Conservation (phyloP, 2,329 filamentous ascomycete species). For the Corniculantispora saksenae region DNA sequence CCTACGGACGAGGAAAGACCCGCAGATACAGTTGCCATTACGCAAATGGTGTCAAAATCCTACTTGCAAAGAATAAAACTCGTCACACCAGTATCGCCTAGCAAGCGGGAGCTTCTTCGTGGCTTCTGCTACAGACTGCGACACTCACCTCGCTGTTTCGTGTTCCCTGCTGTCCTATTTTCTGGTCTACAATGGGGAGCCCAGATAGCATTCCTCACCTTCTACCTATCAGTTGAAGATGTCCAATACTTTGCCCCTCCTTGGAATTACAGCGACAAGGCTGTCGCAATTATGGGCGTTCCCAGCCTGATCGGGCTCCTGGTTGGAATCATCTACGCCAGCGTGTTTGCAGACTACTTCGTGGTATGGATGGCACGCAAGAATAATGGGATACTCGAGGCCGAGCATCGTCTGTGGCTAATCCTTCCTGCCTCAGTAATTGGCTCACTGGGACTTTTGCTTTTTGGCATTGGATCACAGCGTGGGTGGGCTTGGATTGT, state of each 20-base stretch:
- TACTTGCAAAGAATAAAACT: conserved; percentile 58
- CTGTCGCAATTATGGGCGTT: conserved; percentile 59
- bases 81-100: conserved; percentile 52
- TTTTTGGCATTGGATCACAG: conserved; percentile 54
- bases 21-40: neutral
- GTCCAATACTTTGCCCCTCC: conserved; percentile 55
- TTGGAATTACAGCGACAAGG: conserved; percentile 55
- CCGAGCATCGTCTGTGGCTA: conserved; percentile 55
- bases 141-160: conserved; percentile 58
- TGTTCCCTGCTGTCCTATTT: conserved; percentile 58
- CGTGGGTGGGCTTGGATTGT: conserved; percentile 54
- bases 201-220: conserved; percentile 61
- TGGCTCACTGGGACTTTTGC: conserved; percentile 51
- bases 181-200: conserved; percentile 60
- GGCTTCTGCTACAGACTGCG: conserved; percentile 55
- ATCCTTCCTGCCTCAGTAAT: conserved; percentile 51
- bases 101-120: conserved; percentile 40
- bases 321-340: conserved; percentile 58
- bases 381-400: conserved; percentile 55
- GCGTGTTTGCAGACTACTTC: conserved; percentile 57
- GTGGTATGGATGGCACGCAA: conserved; percentile 55
- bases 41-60: neutral
- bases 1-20: neutral
- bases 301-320: conserved; percentile 56
- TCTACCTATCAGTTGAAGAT: conserved; percentile 60